Percentiles rank a stretch among this genome's conserved stretches.
Evolutionary conservation across 768 basidiomycete genomes (phyloP).

Genomic region (Tulasnella sp.): DNA sequence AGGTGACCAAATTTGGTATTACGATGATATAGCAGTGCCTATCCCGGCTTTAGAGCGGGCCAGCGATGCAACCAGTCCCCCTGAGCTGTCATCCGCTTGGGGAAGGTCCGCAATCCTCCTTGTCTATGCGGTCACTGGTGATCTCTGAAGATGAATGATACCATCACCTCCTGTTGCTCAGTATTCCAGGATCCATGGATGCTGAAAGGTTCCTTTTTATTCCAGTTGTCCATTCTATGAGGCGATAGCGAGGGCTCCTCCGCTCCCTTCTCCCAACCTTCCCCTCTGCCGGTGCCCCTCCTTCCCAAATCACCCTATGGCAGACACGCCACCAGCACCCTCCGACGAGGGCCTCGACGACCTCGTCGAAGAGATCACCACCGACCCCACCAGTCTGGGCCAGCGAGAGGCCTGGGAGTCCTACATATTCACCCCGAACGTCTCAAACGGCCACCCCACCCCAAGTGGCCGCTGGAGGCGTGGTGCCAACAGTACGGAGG

Average conservation of each 20-base stretch:
- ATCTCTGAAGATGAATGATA: no score
- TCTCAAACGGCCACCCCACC: not conserved
- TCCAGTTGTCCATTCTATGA: no score
- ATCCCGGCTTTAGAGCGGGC: not conserved
- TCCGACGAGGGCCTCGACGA: not conserved
- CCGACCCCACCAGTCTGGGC: not conserved
- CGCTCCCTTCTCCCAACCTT: no score
- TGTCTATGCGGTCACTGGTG: no score
- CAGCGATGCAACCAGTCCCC: no score
- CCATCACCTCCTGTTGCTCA: no score
- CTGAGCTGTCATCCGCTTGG: no score
- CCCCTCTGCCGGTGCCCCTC: no score
- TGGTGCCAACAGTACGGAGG: not conserved
- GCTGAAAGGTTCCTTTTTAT: no score
- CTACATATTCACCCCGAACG: not conserved
- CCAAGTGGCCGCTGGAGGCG: not conserved
- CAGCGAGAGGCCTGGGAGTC: not conserved
- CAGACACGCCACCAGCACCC: not conserved
- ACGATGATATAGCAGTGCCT: not conserved
- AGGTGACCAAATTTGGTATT: not conserved
- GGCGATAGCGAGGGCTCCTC: no score
- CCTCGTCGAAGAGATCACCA: not conserved
- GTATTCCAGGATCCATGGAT: no score
- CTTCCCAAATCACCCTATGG: not conserved
- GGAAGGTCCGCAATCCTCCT: no score